Percentiles rank a stretch among this genome's conserved stretches.
Evolutionary conservation across 2,329 filamentous ascomycete genomes (phyloP).

Genomic region (Colletotrichum chlorophyti): DNA sequence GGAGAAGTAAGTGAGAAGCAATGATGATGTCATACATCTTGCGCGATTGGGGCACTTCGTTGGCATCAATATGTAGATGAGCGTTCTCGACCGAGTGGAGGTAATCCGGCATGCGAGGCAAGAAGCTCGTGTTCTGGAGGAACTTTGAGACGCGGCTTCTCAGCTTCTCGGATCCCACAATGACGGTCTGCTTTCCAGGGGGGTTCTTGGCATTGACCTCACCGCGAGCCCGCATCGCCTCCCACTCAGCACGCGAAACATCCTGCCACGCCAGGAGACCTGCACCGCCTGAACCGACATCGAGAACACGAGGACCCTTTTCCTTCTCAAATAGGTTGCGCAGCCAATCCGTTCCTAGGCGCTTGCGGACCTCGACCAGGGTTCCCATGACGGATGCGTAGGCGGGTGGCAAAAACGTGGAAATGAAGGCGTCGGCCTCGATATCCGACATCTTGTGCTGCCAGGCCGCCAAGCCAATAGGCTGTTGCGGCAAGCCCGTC

Average conservation of each 20-base stretch:
- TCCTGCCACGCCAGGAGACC: constrained; percentile 79
- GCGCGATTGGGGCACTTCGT: constrained; percentile 59
- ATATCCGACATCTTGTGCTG: constrained; percentile 75
- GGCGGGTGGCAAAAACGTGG: constrained; percentile 72
- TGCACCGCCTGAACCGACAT: constrained; percentile 77
- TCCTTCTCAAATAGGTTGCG: constrained; percentile 63
- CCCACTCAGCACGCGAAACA: constrained; percentile 82
- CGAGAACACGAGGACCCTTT: constrained; percentile 67
- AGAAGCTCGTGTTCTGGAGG: constrained; percentile 87
- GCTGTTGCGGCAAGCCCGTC: constrained; percentile 65
- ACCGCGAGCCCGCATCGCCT: constrained; percentile 64
- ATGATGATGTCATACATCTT: constrained; percentile 92
- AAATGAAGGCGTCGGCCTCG: constrained; percentile 76
- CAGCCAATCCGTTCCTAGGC: constrained; percentile 76
- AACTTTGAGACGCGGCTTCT: constrained; percentile 78
- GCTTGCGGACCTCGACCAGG: constrained; percentile 75
- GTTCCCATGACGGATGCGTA: constrained; percentile 73
- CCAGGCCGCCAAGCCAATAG: constrained; percentile 68
- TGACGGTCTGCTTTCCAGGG: constrained; percentile 78
- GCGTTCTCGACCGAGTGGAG: constrained; percentile 68
- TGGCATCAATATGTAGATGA: constrained; percentile 65
- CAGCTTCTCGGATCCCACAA: constrained; percentile 78
- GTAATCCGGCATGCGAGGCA: constrained; percentile 91
- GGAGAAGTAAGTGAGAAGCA: constrained; percentile 83
- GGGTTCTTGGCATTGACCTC: constrained; percentile 48